These are phyloP conservation scores for Microdochium nivale DNA, from an alignment of 2,329 filamentous ascomycete species.

Conservation along the genomic window DNA sequence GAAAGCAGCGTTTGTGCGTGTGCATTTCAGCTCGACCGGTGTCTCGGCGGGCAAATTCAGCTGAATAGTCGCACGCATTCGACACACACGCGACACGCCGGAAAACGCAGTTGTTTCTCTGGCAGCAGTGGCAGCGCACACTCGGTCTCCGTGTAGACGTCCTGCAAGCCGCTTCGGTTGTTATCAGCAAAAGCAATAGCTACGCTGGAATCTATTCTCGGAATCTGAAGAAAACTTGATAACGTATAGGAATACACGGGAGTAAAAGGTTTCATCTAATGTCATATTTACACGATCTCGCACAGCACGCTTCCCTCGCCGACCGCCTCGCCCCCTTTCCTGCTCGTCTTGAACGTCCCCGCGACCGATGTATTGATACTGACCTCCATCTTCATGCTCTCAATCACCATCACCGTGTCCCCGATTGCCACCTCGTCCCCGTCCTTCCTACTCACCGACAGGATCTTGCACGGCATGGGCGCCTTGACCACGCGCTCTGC, in stretches of 20 bases:
- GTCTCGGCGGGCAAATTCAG: too few relatives aligned
- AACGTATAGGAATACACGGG: neutral
- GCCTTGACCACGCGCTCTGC: conserved; percentile 11
- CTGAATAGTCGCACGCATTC: too few relatives aligned
- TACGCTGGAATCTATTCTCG: too few relatives aligned
- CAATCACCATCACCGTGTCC: conserved; percentile 22
- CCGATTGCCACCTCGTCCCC: conserved; percentile 20
- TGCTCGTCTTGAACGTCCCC: conserved; percentile 17
- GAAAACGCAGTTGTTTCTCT: too few relatives aligned
- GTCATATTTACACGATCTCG: conserved; percentile 8
- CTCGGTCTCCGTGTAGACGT: too few relatives aligned
- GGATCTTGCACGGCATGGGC: conserved; percentile 26
- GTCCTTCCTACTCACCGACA: conserved; percentile 19
- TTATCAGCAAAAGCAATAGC: too few relatives aligned
- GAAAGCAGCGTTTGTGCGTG: too few relatives aligned
- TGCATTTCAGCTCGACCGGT: too few relatives aligned
- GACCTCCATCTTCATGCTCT: conserved; percentile 36
- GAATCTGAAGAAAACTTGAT: too few relatives aligned
- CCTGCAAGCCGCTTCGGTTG: too few relatives aligned
- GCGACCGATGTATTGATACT: conserved; percentile 16
- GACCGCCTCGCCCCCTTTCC: conserved; percentile 21
- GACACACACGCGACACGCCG: too few relatives aligned
- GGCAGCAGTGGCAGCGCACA: too few relatives aligned
- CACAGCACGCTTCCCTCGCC: conserved; percentile 22
- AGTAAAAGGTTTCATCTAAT: neutral